These are phyloP conservation scores for Luffa acutangula DNA, from an alignment of 306 rosid species.

Conservation along the genomic window DNA sequence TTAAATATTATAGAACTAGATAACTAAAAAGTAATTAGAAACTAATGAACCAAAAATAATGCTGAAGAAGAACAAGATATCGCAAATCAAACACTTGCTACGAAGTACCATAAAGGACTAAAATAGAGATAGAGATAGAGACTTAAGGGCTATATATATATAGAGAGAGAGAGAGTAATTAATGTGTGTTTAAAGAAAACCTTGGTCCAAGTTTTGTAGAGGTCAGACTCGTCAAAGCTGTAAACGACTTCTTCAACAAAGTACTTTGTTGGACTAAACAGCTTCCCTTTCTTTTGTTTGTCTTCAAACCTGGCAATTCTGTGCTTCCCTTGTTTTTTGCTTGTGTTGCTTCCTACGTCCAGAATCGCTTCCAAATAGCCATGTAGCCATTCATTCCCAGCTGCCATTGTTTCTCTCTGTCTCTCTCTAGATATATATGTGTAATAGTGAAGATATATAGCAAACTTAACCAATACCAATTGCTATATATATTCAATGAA, in stretches of 20 bases:
- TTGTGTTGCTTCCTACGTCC: slow-evolving; percentile 44
- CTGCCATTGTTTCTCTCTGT: slow-evolving; percentile 24
- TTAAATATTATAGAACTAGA: background rate
- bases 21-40: background rate
- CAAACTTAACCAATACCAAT: background rate
- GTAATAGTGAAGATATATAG: too few relatives aligned
- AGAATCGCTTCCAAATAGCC: slow-evolving; percentile 73
- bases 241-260: slow-evolving; percentile 64
- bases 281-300: slow-evolving; percentile 25
- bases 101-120: background rate
- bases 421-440: background rate
- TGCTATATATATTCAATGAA: background rate
- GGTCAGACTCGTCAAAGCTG: slow-evolving; percentile 62
- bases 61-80: background rate
- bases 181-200: slow-evolving; percentile 12
- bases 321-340: slow-evolving; percentile 22
- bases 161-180: background rate
- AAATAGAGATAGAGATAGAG: background rate
- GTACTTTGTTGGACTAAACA: slow-evolving; percentile 60
- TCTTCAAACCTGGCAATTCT: slow-evolving; percentile 26
- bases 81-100: background rate
- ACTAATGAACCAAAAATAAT: background rate
- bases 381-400: slow-evolving; percentile 60
- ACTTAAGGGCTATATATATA: background rate
- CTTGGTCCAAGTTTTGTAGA: slow-evolving; percentile 82